These are phyloP conservation scores for Canariomyces notabilis DNA, from an alignment of 2,329 filamentous ascomycete species.

Conservation along the genomic window DNA sequence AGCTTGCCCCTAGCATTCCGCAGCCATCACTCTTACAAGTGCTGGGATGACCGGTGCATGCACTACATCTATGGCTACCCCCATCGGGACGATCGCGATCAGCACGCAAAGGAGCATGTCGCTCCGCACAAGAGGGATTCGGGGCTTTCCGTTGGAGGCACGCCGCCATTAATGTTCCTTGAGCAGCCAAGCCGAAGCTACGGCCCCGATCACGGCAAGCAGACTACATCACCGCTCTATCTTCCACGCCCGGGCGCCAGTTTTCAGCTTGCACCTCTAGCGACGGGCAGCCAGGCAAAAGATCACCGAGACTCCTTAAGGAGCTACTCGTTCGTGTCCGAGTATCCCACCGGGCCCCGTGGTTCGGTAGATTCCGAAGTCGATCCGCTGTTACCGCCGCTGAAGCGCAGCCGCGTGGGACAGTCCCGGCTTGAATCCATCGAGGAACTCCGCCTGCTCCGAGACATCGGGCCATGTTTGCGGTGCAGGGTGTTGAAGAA, in stretches of 20 bases:
- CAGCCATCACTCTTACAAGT: slow-evolving; percentile 45
- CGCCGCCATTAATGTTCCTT: slow-evolving; percentile 33
- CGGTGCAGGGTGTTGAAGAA: slow-evolving; percentile 45
- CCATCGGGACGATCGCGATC: slow-evolving; percentile 46
- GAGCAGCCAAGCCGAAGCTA: slow-evolving; percentile 32
- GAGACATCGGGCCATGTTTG: slow-evolving; percentile 45
- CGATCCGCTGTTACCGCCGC: slow-evolving; percentile 49
- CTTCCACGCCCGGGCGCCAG: slow-evolving; percentile 33
- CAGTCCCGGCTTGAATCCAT: slow-evolving; percentile 53
- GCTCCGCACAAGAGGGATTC: slow-evolving; percentile 40
- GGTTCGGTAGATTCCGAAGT: slow-evolving; percentile 43
- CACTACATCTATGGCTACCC: slow-evolving; percentile 56
- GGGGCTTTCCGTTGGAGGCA: slow-evolving; percentile 37
- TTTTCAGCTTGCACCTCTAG: slow-evolving; percentile 34
- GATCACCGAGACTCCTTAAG: slow-evolving; percentile 39
- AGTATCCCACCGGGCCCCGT: slow-evolving; percentile 34
- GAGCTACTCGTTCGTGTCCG: slow-evolving; percentile 38
- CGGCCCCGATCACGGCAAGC: slow-evolving; percentile 31
- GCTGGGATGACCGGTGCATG: slow-evolving; percentile 50
- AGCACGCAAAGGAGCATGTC: slow-evolving; percentile 45
- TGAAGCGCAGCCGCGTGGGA: slow-evolving; percentile 49
- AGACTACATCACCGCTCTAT: slow-evolving; percentile 35
- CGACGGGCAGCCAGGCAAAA: slow-evolving; percentile 30
- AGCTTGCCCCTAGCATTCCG: slow-evolving; percentile 34
- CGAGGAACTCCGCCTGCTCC: slow-evolving; percentile 48